These are phyloP conservation scores for Lachancea thermotolerans DNA, from an alignment of 805 yeast species.

Conservation along the genomic window DNA sequence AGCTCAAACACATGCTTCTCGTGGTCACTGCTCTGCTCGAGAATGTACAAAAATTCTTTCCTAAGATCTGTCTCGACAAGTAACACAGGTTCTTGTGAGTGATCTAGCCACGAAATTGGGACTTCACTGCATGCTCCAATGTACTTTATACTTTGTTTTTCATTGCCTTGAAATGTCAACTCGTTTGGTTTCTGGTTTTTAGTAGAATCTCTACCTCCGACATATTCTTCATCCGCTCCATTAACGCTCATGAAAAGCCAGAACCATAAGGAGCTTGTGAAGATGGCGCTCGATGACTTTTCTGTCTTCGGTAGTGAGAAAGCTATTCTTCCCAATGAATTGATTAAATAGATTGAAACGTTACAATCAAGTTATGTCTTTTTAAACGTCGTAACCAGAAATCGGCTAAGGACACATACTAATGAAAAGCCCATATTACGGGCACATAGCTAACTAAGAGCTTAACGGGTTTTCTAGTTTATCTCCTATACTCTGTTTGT, in stretches of 20 bases:
- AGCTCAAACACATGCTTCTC: neutral
- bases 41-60: neutral
- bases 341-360: no score
- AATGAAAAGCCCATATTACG: no score
- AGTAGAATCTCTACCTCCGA: neutral
- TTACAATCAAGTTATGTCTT: no score
- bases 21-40: neutral
- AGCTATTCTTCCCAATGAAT: no score
- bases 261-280: neutral
- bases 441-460: neutral
- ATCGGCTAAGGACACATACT: no score
- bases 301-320: no score
- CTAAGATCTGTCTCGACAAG: conserved; percentile 6
- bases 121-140: neutral
- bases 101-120: neutral
- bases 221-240: neutral
- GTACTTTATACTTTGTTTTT: neutral
- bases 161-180: neutral
- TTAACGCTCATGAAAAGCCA: neutral
- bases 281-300: no score
- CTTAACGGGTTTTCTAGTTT: neutral
- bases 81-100: neutral
- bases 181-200: no score
- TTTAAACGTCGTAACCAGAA: no score
- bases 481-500: conserved; percentile 26